Evolutionary conservation across 306 rosid species (phyloP), one percentile per base, ranked within the genome.

Genomic region (Cucumis melo): DNA sequence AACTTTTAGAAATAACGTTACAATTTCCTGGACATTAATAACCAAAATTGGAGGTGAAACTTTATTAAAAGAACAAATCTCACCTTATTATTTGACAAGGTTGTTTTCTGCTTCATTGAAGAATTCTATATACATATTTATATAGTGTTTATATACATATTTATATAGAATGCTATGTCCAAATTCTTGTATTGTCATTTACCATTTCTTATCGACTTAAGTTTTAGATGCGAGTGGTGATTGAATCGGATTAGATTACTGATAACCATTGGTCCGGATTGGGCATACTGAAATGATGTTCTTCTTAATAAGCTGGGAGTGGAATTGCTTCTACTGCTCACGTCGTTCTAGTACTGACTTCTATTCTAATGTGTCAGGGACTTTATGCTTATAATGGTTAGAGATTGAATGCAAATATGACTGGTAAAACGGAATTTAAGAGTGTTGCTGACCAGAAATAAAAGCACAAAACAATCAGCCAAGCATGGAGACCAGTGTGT

Each of bases 401-500:
- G 82, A 87, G 84, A 81, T 63, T n/a, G 75, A 59, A 75, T 79
- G 78, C 82, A 78, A 73, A 51, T 53, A 93, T 90, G 93, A 75
- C 76, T 60, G 80, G 85, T 77, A 73, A 87, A 76, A 85, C 83
- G 68, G 84, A 89, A 71, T 83, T 78, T 73, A 51, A 67, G 44
- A 59, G 58, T 68, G 78, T 76, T 24, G 79, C 81, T 15, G 88
- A 84, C 54, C 15, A 24, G 65, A 29, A 75, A 77, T 84, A 79
- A 23, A 85, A 81, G 86, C 85, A 39, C 39, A 84, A 83, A 81
- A 54, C 71, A 5, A 51, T 67, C 77, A 80, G 57, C 73, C 74
- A 55, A 75, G 77, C 86, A 8, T 88, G 92, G 96, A 88, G 92
- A 90, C 92, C 96, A 32, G 80, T 91, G 63, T 54, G 48, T 67